Evolutionary conservation across 441 rosid genomes (phyloP), one percentile per base, ranked within the genome.

Genomic region (Erodium trifolium): DNA sequence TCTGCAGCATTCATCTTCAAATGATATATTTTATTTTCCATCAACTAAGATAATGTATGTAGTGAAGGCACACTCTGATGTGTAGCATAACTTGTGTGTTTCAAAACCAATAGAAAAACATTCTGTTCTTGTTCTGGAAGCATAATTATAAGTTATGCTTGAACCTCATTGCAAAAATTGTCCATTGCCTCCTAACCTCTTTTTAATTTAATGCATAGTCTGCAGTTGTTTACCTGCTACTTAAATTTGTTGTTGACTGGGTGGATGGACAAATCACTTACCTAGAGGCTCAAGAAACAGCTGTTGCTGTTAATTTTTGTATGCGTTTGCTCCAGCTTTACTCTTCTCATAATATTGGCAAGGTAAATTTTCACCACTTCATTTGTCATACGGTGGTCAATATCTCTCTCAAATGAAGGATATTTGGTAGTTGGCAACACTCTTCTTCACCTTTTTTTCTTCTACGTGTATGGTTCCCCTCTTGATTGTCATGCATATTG

Each of bases 311-410:
- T 82, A 89, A 87, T 80, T 92, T 88, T 85, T 94, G 98, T 84
- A 90, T 84, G 94, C 86, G 82, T 39, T 83, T 94, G 87, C 93
- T 94, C 76, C 96, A 87, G 81, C 90, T 88, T 69, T 92, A 92
- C 80, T 90, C 98, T 47, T 88, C 98, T 67, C 94, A 92, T 82
- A 94, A 92, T 81, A 91, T 92, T 71, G 99, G 99, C 79, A 94
- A 94, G 96, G 99, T 88, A 79, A 76, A 3, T 41, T 77, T 43
- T 72, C 47, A 68, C 66, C 47, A 68, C 66, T 29, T 4, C 4
- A n/a, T 4, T 14, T 70, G 14, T 9, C 41, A 59, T 69, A 13
- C 45, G 14, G 63, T 23, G 37, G 65, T 71, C 12, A 68, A 47
- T 27, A 53, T 59, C 63, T 71, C 65, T 74, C 41, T 13, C 74